These are phyloP conservation scores for Zygoascus meyerae DNA, from an alignment of 1,139 yeast genomes.

Conservation along the genomic window DNA sequence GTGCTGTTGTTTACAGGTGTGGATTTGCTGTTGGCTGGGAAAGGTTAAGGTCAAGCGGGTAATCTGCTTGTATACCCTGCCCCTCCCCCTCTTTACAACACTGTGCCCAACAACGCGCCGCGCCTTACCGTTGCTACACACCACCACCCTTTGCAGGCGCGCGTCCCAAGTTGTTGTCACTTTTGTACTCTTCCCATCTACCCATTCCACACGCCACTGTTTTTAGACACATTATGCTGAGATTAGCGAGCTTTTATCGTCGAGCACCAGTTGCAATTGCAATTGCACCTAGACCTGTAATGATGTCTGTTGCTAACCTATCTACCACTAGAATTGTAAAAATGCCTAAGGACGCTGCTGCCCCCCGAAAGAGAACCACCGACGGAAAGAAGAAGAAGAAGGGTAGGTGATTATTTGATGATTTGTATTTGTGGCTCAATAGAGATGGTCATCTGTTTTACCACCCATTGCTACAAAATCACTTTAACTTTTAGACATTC, in stretches of 20 bases:
- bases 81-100: too few species aligned
- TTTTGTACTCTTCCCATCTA: neutral
- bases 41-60: neutral
- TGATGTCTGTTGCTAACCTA: slow-evolving; percentile 14
- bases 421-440: too few species aligned
- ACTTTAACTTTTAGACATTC: too few species aligned
- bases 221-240: neutral
- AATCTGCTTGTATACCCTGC: too few species aligned
- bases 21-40: neutral
- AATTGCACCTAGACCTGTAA: neutral
- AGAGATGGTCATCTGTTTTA: too few species aligned
- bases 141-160: neutral
- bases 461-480: too few species aligned
- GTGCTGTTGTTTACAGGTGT: too few species aligned
- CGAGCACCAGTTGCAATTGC: slow-evolving; percentile 2
- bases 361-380: slow-evolving; percentile 20
- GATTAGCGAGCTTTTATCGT: neutral
- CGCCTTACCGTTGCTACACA: neutral
- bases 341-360: slow-evolving; percentile 29
- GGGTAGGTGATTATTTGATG: slow-evolving; percentile 22
- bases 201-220: neutral
- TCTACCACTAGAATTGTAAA: slow-evolving; percentile 13
- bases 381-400: slow-evolving; percentile 28
- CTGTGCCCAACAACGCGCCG: too few species aligned
- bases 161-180: neutral